Base-by-base conservation (phyloP, 1,284 basidiomycete species). In the Puccinia coronata region DNA sequence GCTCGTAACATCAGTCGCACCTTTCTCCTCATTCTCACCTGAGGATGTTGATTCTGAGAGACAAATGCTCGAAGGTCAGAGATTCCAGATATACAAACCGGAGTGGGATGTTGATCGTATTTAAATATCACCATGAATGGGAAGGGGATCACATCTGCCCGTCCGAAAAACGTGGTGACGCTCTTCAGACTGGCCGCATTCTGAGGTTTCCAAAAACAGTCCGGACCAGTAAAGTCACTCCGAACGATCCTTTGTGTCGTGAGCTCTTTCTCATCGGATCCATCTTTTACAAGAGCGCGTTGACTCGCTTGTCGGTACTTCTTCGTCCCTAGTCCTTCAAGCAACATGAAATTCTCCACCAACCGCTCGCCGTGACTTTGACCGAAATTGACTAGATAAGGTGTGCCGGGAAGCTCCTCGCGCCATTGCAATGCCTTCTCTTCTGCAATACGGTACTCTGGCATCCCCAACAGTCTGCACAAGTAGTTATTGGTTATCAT, bases 101-200 rank as follows among this genome's bases (percentile, higher is more conserved):
- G 85, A 1, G 87, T 87, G 0, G 90, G 41, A 25, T 80, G 91
- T 80, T 91, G 89, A 83, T 94, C 92, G 83, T 92, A 93, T 12
- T 89, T 90, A 41, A 94, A 89, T 67, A 93, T 89, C 75, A 92
- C 86, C 0, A 90, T 90, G 2, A 90, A 92, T 16, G 91, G 92
- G 85, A 92, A 94, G n/a, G 90, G 92, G 79, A 91, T 89, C 89
- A 90, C 91, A 90, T 91, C 93, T 51, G 90, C 90, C 83, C 91
- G 92, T 49, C 92, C 92, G 84, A 92, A 93, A 84, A 87, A 90
- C 69, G 88, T 88, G 0, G 87, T 88, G 78, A 89, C 88, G 0
- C 86, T 84, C 1, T 87, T 84, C 23, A 59, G 57, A 39, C 61
- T n/a, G 16, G 18, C 23, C 34, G 8, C 4, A 25, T 86, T 84